These are phyloP conservation scores for Leccinum brunneo-olivaceum DNA, from an alignment of 1,284 basidiomycete species.

Conservation along the genomic window DNA sequence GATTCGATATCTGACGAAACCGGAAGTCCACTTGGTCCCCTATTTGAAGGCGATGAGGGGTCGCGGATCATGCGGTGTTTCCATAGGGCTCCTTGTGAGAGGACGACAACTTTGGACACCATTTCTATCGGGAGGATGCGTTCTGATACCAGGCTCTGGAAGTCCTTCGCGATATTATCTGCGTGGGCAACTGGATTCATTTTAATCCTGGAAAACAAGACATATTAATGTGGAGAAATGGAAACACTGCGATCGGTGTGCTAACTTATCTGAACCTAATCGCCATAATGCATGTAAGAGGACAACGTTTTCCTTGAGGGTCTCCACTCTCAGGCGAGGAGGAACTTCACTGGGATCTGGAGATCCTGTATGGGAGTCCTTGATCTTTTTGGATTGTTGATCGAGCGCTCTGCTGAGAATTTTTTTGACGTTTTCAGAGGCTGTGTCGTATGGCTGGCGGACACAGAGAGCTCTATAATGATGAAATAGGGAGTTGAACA, in stretches of 20 bases:
- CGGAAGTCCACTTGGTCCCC: constrained; percentile 20
- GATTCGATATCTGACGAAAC: constrained; percentile 46
- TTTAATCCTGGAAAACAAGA: constrained; percentile 13
- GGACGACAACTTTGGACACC: constrained; percentile 70
- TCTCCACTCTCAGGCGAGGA: constrained; percentile 43
- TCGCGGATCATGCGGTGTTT: constrained; percentile 67
- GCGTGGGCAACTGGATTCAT: constrained; percentile 23
- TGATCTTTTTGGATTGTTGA: constrained; percentile 37
- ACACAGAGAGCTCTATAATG: constrained; percentile 93
- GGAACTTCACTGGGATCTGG: constrained; percentile 31
- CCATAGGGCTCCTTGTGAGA: constrained; percentile 77
- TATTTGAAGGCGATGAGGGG: constrained; percentile 29
- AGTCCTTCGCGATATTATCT: constrained; percentile 45
- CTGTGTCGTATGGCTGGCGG: constrained; percentile 79
- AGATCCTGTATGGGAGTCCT: constrained; percentile 31
- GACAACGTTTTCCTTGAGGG: constrained; percentile 67
- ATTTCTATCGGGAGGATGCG: constrained; percentile 71
- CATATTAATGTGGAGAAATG: constrained; percentile 3
- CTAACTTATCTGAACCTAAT: constrained; percentile 53
- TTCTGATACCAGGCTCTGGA: constrained; percentile 54
- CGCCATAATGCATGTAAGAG: constrained; percentile 70
- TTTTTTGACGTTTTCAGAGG: constrained; percentile 77
- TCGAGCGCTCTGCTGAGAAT: constrained; percentile 65
- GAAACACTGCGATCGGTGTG: constrained; percentile 15
- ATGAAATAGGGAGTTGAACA: constrained; percentile 76